Percentiles rank a stretch among this genome's conserved stretches.
Evolutionary conservation across 129 eudicot genomes (phyloP).

Genomic region (Helichrysum umbraculigerum): DNA sequence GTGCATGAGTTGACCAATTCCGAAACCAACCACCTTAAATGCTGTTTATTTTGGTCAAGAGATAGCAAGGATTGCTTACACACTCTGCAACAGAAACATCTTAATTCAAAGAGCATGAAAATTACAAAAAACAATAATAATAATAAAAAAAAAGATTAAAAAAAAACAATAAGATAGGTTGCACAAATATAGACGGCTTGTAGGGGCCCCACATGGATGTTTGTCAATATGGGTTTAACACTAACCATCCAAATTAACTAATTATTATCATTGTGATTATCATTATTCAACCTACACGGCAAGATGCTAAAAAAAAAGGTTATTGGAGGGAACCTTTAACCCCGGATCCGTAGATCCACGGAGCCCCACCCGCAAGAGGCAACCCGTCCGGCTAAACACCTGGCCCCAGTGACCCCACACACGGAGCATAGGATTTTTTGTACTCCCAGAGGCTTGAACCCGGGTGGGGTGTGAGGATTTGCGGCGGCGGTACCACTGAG

Average conservation of each 20-base stretch:
- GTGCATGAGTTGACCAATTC: slow-evolving; percentile 54
- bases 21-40: slow-evolving; percentile 51
- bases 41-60: slow-evolving; percentile 33
- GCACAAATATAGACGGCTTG: background rate
- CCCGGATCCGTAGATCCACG: too few relatives aligned
- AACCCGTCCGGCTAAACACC: too few relatives aligned
- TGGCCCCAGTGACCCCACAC: too few relatives aligned
- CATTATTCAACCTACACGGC: background rate
- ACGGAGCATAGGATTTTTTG: too few relatives aligned
- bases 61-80: slow-evolving; percentile 56
- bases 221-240: background rate
- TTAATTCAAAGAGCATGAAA: slow-evolving; percentile 10
- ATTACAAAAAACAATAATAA: background rate
- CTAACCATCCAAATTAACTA: background rate
- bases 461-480: too few relatives aligned
- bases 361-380: too few relatives aligned
- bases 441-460: too few relatives aligned
- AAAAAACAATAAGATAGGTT: background rate
- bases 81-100: slow-evolving; percentile 68
- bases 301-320: background rate
- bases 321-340: too few relatives aligned
- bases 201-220: background rate
- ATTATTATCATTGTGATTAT: background rate
- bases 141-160: background rate
- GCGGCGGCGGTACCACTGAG: too few relatives aligned